Evolutionary conservation across 2,329 filamentous ascomycete species (phyloP), one percentile per base, ranked within the genome.

Genomic region (Ophiostoma himal-ulmi): DNA sequence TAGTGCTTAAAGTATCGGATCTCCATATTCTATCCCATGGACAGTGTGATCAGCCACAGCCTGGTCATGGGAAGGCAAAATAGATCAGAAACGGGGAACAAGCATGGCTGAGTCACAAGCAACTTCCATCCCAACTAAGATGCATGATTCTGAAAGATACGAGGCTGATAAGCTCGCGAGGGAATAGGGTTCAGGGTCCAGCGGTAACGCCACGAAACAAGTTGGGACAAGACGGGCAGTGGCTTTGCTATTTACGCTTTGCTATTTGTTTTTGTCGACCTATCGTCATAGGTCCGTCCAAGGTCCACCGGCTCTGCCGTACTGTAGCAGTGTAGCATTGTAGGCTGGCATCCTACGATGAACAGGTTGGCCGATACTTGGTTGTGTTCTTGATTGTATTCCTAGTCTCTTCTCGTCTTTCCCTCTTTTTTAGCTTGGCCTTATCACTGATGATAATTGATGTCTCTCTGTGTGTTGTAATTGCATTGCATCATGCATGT

Each of bases 401-500:
- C 7, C 2, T 57, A 26, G 3, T 22, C 52, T 62, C 22, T 14
- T 30, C 11, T 3, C 30, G 3, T 30, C 30, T 30, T 30, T 30
- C 30, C 30, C 30, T 30, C 30, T 30, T 30, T 30, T 30, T 13
- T 30, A 13, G 22, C 54, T n/a, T 57, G 52, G 52, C 22, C 52
- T 34, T 60, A 60, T 30, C 54, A 34, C 22, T 34, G 57, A 62
- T 34, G 26, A 65, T 37, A 39, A 34, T 65, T 65, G 60, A 14
- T 52, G 7, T 39, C 37, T 39, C 37, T 20, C 60, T n/a, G 1
- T 36, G 26, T 64, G 34, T 20, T n/a, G 60, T 64, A 30, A 64
- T 36, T 4, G 60, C 60, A 37, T 64, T 64, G 60, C 34, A 62
- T 62, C 57, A 36, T 62, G 57, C 26, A 26, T 62, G 57, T 22